Evolutionary conservation across 225 moss, liverwort and hornwort species (phyloP).

Genomic region (Marchantia paleacea): DNA sequence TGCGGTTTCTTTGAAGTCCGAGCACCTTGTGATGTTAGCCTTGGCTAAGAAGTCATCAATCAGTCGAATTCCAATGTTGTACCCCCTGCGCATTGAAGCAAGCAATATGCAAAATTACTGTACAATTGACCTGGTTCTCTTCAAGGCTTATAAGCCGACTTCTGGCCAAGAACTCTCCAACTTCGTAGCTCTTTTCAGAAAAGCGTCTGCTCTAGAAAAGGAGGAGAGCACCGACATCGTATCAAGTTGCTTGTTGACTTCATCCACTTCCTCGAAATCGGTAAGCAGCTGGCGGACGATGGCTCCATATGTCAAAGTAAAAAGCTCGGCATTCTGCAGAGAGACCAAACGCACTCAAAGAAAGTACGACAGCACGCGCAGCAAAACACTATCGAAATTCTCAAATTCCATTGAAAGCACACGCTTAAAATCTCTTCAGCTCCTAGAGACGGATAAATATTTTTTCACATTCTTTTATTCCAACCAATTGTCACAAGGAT

Average conservation of each 20-base stretch:
- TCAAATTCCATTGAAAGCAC: not conserved
- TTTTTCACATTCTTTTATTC: too few species aligned
- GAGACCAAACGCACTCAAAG: not conserved
- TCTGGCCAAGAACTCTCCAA: not conserved
- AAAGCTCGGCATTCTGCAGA: conserved; percentile 87
- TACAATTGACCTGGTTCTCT: not conserved
- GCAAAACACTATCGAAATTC: too few species aligned
- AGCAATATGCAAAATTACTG: not conserved
- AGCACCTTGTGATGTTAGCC: conserved; percentile 90
- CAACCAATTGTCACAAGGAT: too few species aligned
- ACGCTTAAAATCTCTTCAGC: too few species aligned
- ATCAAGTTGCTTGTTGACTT: conserved; percentile 97
- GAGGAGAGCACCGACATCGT: conserved; percentile 56
- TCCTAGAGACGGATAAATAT: too few species aligned
- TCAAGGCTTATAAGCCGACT: not conserved
- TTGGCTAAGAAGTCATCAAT: conserved; percentile 97
- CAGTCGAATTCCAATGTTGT: conserved; percentile 97
- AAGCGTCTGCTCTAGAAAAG: not conserved
- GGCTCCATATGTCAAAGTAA: conserved; percentile 95
- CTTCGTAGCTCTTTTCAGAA: not conserved
- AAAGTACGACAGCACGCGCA: too few species aligned
- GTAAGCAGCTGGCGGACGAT: conserved; percentile 98
- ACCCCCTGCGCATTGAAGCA: conserved; percentile 62
- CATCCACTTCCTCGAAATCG: conserved; percentile 96
- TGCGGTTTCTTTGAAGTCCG: conserved; percentile 92